phyloP scores from a whole-genome alignment of 257 asterid genomes.

The Dorcoceras hygrometricum region DNA sequence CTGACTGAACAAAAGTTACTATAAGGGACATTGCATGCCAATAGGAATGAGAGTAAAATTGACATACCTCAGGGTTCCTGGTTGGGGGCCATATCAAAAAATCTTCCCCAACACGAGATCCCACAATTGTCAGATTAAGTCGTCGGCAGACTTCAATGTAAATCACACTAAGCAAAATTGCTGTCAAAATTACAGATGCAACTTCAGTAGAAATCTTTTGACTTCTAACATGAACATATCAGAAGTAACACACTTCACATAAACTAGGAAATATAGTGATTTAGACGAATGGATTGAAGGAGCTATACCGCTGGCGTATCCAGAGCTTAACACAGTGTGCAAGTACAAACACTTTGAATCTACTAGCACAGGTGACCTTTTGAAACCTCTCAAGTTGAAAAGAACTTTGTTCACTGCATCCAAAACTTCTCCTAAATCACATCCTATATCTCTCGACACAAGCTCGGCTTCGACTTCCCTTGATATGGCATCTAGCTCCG shows the following conservation, averaged over 20 bases:
- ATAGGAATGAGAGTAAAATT: neutral
- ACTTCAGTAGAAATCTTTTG: slow-evolving; percentile 19
- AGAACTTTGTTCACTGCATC: slow-evolving; percentile 85
- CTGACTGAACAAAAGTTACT: neutral
- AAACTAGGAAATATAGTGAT: neutral
- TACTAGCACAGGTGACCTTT: slow-evolving; percentile 64
- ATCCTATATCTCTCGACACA: slow-evolving; percentile 78
- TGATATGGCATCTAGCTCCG: slow-evolving; percentile 70
- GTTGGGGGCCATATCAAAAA: slow-evolving; percentile 96
- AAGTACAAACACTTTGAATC: slow-evolving; percentile 80
- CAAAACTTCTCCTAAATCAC: slow-evolving; percentile 69
- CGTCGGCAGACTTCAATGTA: slow-evolving; percentile 95
- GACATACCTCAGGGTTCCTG: slow-evolving; percentile 84
- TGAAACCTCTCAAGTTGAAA: slow-evolving; percentile 69
- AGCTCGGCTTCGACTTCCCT: slow-evolving; percentile 90
- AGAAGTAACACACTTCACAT: neutral
- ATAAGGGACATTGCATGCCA: neutral
- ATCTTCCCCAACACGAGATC: slow-evolving; percentile 98
- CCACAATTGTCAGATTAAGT: slow-evolving; percentile 82
- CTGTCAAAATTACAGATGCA: slow-evolving; percentile 38
- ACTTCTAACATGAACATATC: slow-evolving; percentile 4
- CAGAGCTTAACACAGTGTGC: slow-evolving; percentile 77
- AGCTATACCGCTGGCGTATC: slow-evolving; percentile 68
- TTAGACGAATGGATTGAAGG: slow-evolving; percentile 5
- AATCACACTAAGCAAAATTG: slow-evolving; percentile 85